Conservation (phyloP, 2,329 filamentous ascomycete genomes). For the Colletotrichum melonis region DNA sequence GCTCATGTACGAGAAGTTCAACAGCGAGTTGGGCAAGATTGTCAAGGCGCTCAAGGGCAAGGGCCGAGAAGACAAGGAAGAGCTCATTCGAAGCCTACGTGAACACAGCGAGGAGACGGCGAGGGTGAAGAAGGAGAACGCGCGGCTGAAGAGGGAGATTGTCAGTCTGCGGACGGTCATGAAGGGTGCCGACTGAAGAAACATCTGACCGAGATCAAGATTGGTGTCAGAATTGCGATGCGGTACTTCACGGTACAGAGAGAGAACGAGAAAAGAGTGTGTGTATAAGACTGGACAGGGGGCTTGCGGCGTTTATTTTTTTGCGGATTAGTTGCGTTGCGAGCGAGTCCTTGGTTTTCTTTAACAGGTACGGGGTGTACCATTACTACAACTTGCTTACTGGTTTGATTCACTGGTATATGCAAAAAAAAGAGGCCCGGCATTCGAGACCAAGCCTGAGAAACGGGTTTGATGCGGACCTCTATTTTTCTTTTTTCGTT, state of each 20-base stretch:
- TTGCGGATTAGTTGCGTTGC: conserved; percentile 21
- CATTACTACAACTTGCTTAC: conserved; percentile 8
- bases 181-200: conserved; percentile 48
- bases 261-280: neutral
- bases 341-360: conserved; percentile 23
- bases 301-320: conserved; percentile 19
- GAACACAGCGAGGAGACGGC: conserved; percentile 83
- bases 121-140: conserved; percentile 86
- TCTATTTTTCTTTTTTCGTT: neutral
- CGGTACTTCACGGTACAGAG: neutral
- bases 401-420: conserved; percentile 20
- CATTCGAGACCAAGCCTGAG: neutral
- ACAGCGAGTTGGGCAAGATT: conserved; percentile 88
- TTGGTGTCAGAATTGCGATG: neutral
- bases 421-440: neutral
- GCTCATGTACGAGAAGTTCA: conserved; percentile 90
- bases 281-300: neutral
- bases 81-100: conserved; percentile 76
- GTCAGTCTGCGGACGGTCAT: conserved; percentile 72
- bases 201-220: neutral
- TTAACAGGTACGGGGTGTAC: conserved; percentile 3
- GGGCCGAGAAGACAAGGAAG: conserved; percentile 81
- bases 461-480: neutral
- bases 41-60: conserved; percentile 79
- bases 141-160: conserved; percentile 83